Evolutionary conservation across 2,329 filamentous ascomycete species (phyloP), one percentile per base, ranked within the genome.

Genomic region (Fusarium euwallaceae): DNA sequence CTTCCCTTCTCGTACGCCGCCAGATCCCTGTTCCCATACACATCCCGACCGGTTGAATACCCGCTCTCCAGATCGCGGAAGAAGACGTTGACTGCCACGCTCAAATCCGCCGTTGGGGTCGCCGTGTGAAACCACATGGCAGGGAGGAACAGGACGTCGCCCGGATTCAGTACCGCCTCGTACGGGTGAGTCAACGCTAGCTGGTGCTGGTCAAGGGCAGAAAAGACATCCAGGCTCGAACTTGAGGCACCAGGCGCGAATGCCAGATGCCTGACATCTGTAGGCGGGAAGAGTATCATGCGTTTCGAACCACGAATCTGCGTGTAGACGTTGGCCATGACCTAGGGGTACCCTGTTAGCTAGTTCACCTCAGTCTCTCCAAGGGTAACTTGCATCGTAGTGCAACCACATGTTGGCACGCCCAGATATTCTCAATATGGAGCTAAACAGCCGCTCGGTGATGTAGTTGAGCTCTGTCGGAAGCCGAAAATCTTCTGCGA

Each of bases 31-130:
- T 97, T 98, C 2, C 94, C 95, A 80, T 98, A 98, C 0, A 97
- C 92, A 80, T 98, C 95, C 74, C 92, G 89, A 1, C 95, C 95
- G 1, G 88, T 82, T 1, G 94, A 91, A 80, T 97, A 97, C 1
- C 89, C 91, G 4, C 81, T 84, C 4, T 91, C 85, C 11, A 97
- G 85, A 71, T 92, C 92, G 51, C 91, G 90, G 84, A 97, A 98
- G 85, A 98, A 98, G 32, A 96, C 89, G 80, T 98, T 98, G n/a
- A 98, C 92, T 1, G 94, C 94, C 9, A 97, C 87, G 76, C 94
- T 95, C 69, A 90, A 81, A 53, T 85, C 81, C 9, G 88, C 84
- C 1, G 82, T 86, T 1, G 92, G 91, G 0, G 88, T 87, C 2
- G 92, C 92, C 1, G 94, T 92, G 81, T 98, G 95, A 14, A 94